Conservation (phyloP, 2,329 filamentous ascomycete species). For the Fusarium sp. region DNA sequence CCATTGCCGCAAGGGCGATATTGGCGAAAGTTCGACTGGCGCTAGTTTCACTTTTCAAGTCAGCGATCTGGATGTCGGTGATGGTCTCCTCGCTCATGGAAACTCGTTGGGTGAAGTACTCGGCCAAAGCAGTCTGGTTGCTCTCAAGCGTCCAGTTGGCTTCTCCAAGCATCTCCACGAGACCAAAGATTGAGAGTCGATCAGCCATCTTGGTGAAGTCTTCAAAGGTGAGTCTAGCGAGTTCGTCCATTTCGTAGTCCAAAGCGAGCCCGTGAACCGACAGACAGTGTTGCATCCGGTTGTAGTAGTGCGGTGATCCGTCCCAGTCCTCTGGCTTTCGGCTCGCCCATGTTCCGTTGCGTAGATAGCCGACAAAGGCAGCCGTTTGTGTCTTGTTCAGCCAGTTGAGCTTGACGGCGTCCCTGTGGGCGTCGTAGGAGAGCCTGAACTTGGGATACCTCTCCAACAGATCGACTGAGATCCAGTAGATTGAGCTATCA, state of each 20-base stretch:
- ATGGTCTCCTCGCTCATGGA: not conserved
- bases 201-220: not conserved
- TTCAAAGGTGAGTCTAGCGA: not conserved
- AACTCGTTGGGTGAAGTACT: not conserved
- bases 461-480: not conserved
- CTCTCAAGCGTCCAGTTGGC: not conserved
- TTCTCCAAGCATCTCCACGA: not conserved
- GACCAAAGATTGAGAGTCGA: not conserved
- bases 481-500: not conserved
- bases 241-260: not conserved
- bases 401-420: not conserved
- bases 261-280: not conserved
- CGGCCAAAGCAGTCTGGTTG: not conserved
- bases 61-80: fast-evolving
- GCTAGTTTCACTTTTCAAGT: not conserved
- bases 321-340: not conserved
- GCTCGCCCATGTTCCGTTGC: not conserved
- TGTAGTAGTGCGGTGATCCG: not conserved
- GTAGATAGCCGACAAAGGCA: not conserved
- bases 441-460: not conserved
- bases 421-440: not conserved
- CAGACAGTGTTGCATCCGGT: not conserved
- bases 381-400: not conserved
- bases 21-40: not conserved
- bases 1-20: not conserved